Conservation (phyloP, 2,329 filamentous ascomycete species). For the Macroventuria anomochaeta region DNA sequence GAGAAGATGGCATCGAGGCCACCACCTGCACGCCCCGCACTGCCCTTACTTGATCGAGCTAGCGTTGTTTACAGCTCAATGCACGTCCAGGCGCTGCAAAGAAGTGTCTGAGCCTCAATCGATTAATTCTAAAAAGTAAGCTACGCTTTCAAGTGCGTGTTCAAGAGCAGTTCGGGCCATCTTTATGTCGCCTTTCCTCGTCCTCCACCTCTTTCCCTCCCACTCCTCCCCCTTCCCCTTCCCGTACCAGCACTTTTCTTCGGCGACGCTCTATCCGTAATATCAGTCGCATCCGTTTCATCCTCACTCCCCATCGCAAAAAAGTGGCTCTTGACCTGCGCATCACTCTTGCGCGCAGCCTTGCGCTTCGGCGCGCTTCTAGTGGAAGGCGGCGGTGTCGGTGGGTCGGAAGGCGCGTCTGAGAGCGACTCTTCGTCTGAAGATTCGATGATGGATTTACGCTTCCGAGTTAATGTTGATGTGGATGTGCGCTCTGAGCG, state of each 20-base stretch:
- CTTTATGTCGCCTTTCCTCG: too few relatives aligned
- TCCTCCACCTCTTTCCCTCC: too few relatives aligned
- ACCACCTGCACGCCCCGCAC: too few relatives aligned
- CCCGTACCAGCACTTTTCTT: conserved; percentile 21
- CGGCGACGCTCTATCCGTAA: conserved; percentile 31
- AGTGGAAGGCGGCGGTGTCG: conserved; percentile 15
- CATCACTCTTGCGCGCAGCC: conserved; percentile 37
- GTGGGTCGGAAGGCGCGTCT: conserved; percentile 14
- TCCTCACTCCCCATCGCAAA: conserved; percentile 41
- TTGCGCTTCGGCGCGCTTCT: conserved; percentile 33
- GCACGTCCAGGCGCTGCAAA: too few relatives aligned
- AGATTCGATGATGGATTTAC: conserved; percentile 13
- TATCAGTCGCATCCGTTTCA: conserved; percentile 42
- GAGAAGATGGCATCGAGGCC: too few relatives aligned
- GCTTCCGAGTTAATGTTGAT: conserved; percentile 13
- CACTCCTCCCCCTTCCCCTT: conserved; percentile 19
- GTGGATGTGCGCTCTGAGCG: conserved; percentile 13
- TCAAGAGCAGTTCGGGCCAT: too few relatives aligned
- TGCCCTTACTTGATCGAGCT: too few relatives aligned
- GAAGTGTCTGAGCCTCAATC: too few relatives aligned
- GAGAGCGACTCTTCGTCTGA: conserved; percentile 21
- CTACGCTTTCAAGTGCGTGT: too few relatives aligned
- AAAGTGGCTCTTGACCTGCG: conserved; percentile 44
- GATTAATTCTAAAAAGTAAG: too few relatives aligned
- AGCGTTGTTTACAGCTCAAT: too few relatives aligned